Base-by-base conservation (phyloP, 225 moss, liverwort and hornwort species). In the Marchantia polymorpha region DNA sequence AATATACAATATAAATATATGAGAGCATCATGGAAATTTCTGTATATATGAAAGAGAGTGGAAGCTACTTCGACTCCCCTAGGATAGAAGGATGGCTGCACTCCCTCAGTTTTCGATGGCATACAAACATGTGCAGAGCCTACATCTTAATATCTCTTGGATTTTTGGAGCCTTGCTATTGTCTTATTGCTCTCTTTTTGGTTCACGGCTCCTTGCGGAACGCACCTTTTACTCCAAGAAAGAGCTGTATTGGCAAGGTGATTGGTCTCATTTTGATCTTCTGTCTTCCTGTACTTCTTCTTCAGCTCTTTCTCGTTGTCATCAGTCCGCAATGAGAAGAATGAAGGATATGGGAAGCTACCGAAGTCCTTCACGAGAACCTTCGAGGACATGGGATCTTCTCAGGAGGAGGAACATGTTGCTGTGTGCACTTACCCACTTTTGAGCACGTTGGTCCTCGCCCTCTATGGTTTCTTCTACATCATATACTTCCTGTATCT, bases 401-500 rank as follows among this genome's bases (percentile, higher is more conserved):
- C 89, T 9, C 84, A 89, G 72, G 68, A 75, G 23, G 60, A 4
- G 30, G 83, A 86, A 54, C 87, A 86, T 50, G 86, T 88, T 26
- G 96, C 94, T 29, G 87, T 96, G 48, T 96, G 96, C 83, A 89
- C 92, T 71, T 96, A 94, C 82, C 96, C 96, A 66, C 90, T 96
- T 80, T 83, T 94, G 75, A 96, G 96, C 88, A 94, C 94, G 66
- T 83, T 94, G 56, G 90, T 91, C 64, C 89, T 96, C 11, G 94
- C 91, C 69, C 80, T 89, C 77, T 96, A 94, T 64, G 91, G 92
- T 75, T 85, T 88, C 59, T 80, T 96, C 52, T 96, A 96, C 82
- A 90, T 89, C 16, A 76, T 88, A 14, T 94, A 92, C 72, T 96
- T 96, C 83, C 88, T 96, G 30, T 61, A 92, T 52, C 78, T 96